Base-by-base conservation (phyloP, 2,329 filamentous ascomycete genomes). In the Lachnellula occidentalis region DNA sequence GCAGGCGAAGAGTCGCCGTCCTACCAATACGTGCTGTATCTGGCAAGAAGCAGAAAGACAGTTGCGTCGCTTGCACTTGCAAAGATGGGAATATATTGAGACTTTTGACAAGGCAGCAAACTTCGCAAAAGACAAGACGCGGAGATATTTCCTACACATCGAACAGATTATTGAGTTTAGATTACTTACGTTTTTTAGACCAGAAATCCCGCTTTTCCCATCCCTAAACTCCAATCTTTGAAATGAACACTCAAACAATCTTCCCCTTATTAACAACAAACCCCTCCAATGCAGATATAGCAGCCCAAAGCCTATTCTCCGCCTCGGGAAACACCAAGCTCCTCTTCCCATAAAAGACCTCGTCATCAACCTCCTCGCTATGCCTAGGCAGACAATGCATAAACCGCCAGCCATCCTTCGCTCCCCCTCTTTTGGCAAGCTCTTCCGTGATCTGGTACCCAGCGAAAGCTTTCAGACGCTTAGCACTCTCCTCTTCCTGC, bases 381-480 rank as follows among this genome's bases (percentile, higher is more conserved):
- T 99, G 92, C 59, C 94, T 82, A 14, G 94, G 94, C 56, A 99
- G 74, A 71, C 94, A 99, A 76, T 99, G 94, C 94, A 99, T 96
- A 71, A 99, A 99, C 72, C 90, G 91, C 94, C 94, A 99, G 59
- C 81, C 81, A 14, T 87, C 78, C 71, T 94, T 95, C 42, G 94
- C 94, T 19, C 90, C 92, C 43, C 91, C 92, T 48, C 85, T 80
- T 72, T 86, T 81, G 1, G 91, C 92, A 62, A 99, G 77, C 43
- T 94, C 88, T 47, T 85, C 81, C 2, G 92, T 96, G 67, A 99
- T 88, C 70, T 96, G 92, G 73, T 92, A 99, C 14, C 92, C 92
- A 31, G 81, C 80, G 70, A 99, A 99, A 2, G 85, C 90, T 67
- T 86, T 82, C 57, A 96, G 70, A 49, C 90, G 79, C 76, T 87